Evolutionary conservation across 2,329 filamentous ascomycete genomes (phyloP).

Genomic region (Epichloe sp.): DNA sequence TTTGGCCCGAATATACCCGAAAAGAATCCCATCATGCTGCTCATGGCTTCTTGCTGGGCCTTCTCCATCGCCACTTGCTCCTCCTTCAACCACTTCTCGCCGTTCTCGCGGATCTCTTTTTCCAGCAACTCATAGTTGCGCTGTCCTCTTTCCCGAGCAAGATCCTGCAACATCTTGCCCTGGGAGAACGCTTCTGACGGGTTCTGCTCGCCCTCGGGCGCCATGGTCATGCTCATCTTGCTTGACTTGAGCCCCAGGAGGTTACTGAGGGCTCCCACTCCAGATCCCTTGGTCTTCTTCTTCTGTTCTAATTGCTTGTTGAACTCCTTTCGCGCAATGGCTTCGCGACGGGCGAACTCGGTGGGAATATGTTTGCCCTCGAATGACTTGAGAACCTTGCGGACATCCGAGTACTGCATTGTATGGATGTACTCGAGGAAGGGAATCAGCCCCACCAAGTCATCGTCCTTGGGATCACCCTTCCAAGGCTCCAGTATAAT

Average conservation of each 20-base stretch:
- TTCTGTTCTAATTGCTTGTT: slow-evolving; percentile 62
- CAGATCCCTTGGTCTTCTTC: slow-evolving; percentile 43
- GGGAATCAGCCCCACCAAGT: slow-evolving; percentile 78
- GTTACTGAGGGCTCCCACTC: slow-evolving; percentile 55
- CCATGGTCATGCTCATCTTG: slow-evolving; percentile 48
- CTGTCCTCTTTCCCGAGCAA: slow-evolving; percentile 82
- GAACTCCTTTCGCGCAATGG: slow-evolving; percentile 73
- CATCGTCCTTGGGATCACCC: slow-evolving; percentile 69
- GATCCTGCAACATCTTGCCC: slow-evolving; percentile 94
- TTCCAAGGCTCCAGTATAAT: slow-evolving; percentile 86
- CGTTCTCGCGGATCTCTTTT: slow-evolving; percentile 82
- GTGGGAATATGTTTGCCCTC: slow-evolving; percentile 78
- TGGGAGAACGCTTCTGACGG: slow-evolving; percentile 68
- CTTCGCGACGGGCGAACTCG: slow-evolving; percentile 83
- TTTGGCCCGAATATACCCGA: slow-evolving; percentile 16
- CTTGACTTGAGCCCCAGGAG: slow-evolving; percentile 66
- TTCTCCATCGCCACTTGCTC: slow-evolving; percentile 82
- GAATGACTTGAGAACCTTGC: slow-evolving; percentile 75
- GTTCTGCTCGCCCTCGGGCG: slow-evolving; percentile 53
- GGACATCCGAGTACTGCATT: slow-evolving; percentile 81
- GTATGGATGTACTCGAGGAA: slow-evolving; percentile 96
- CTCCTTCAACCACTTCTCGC: slow-evolving; percentile 91
- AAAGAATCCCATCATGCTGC: slow-evolving; percentile 76
- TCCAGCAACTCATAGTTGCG: slow-evolving; percentile 83
- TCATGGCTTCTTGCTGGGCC: slow-evolving; percentile 79